phyloP scores from a whole-genome alignment of 495 filamentous ascomycete species.

The Trichoderma gamsii region DNA sequence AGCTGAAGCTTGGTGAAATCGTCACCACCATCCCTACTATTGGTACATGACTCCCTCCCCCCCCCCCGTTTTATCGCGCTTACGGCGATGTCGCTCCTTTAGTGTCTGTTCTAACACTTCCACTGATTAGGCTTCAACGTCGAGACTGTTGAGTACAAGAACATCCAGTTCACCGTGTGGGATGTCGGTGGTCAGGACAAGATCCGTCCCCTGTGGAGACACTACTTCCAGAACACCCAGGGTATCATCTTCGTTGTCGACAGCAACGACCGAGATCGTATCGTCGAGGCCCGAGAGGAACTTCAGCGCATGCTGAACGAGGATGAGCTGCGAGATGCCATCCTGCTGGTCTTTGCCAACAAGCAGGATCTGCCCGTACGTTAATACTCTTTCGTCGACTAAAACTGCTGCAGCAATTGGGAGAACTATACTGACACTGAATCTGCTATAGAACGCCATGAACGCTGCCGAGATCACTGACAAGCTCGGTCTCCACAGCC shows the following conservation, averaged over 20 bases:
- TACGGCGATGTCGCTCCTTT: conserved; percentile 25
- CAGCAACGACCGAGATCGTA: conserved; percentile 99
- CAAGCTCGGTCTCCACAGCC: conserved; percentile 97
- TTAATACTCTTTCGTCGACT: conserved; percentile 16
- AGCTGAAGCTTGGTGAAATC: conserved; percentile 99
- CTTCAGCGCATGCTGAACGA: conserved; percentile 99
- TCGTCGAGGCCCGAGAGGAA: conserved; percentile 97
- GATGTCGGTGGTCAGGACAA: conserved; percentile 99
- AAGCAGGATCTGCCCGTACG: conserved; percentile 99
- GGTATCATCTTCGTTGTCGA: conserved; percentile 99
- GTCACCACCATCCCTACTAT: conserved; percentile 99
- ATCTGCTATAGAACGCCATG: conserved; percentile 79
- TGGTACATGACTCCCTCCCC: conserved; percentile 57
- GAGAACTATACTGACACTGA: conserved; percentile 15
- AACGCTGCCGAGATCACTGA: conserved; percentile 98
- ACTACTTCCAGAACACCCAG: conserved; percentile 99
- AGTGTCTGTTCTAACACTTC: conserved; percentile 9
- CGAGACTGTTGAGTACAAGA: conserved; percentile 99
- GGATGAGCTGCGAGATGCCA: conserved; percentile 95
- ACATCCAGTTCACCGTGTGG: conserved; percentile 99
- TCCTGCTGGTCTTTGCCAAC: conserved; percentile 98
- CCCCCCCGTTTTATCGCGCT: conserved; percentile 9
- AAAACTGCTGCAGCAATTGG: background rate
- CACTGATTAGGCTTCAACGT: conserved; percentile 84
- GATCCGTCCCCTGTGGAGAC: conserved; percentile 98